phyloP scores from a whole-genome alignment of 1,284 basidiomycete genomes.

The Ganoderma boninense region DNA sequence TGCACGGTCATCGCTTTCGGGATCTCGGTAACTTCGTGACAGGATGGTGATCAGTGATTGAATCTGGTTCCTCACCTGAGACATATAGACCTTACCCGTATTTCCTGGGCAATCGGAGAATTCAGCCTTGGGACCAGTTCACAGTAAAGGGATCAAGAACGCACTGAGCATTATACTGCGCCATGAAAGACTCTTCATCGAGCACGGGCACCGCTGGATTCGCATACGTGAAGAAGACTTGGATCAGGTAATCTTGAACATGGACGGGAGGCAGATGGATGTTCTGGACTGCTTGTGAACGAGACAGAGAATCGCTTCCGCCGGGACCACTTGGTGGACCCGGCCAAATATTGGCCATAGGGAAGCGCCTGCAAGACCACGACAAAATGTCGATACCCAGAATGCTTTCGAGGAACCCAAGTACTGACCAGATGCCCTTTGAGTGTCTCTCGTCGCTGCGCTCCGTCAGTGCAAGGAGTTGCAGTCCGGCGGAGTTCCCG shows the following conservation, averaged over 20 bases:
- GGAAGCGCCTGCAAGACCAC: constrained; percentile 61
- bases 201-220: constrained; percentile 82
- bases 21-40: constrained; percentile 14
- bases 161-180: constrained; percentile 68
- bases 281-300: constrained; percentile 46
- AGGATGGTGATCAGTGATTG: neutral
- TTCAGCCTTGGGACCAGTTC: neutral
- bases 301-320: neutral
- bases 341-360: constrained; percentile 63
- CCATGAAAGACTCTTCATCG: constrained; percentile 74
- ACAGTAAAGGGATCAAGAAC: constrained; percentile 28
- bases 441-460: constrained; percentile 66
- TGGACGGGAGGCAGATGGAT: constrained; percentile 61
- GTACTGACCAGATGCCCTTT: constrained; percentile 78
- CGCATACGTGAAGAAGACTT: constrained; percentile 81
- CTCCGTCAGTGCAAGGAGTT: constrained; percentile 72
- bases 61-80: neutral
- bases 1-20: neutral
- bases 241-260: constrained; percentile 73
- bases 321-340: constrained; percentile 10
- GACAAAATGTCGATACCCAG: neutral
- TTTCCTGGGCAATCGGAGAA: constrained; percentile 3
- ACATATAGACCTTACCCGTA: constrained; percentile 16
- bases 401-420: too few species aligned
- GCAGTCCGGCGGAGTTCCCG: constrained; percentile 76